A percentile compares a stretch with the other conserved stretches of the same genome.
phyloP scores from a whole-genome alignment of 2,329 filamentous ascomycete species.

The Xylaria polymorpha region DNA sequence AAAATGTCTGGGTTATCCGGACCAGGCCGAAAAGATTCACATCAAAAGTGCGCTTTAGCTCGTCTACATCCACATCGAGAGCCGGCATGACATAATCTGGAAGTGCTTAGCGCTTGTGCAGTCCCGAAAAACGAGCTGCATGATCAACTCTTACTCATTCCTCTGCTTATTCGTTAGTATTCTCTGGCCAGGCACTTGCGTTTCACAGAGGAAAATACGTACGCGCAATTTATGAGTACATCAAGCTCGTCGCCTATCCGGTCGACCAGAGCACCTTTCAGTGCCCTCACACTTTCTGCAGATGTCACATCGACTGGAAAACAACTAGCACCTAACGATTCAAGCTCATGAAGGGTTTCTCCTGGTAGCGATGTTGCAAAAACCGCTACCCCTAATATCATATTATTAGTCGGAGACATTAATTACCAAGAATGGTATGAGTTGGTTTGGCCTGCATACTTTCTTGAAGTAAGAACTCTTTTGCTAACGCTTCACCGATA shows the following conservation, averaged over 20 bases:
- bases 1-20: conserved; percentile 17
- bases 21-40: conserved; percentile 36
- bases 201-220: conserved; percentile 15
- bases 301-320: conserved; percentile 34
- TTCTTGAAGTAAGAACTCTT: conserved; percentile 29
- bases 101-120: conserved; percentile 9
- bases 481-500: conserved; percentile 36
- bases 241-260: conserved; percentile 29
- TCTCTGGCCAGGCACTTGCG: background rate
- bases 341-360: conserved; percentile 28
- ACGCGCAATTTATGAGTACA: conserved; percentile 37
- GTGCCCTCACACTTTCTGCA: conserved; percentile 10
- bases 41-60: conserved; percentile 34
- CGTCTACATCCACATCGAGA: conserved; percentile 29
- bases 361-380: conserved; percentile 30
- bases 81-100: conserved; percentile 36
- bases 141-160: conserved; percentile 18
- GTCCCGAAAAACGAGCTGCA: background rate
- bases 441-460: conserved; percentile 3
- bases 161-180: conserved; percentile 3
- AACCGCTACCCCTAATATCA: conserved; percentile 21
- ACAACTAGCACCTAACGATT: conserved; percentile 18
- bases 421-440: background rate
- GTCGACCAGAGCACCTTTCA: conserved; percentile 20
- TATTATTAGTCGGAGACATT: conserved; percentile 11